These are phyloP conservation scores for Chlamydomonas sp. DNA, from an alignment of 139 green algal species.

Conservation along the genomic window DNA sequence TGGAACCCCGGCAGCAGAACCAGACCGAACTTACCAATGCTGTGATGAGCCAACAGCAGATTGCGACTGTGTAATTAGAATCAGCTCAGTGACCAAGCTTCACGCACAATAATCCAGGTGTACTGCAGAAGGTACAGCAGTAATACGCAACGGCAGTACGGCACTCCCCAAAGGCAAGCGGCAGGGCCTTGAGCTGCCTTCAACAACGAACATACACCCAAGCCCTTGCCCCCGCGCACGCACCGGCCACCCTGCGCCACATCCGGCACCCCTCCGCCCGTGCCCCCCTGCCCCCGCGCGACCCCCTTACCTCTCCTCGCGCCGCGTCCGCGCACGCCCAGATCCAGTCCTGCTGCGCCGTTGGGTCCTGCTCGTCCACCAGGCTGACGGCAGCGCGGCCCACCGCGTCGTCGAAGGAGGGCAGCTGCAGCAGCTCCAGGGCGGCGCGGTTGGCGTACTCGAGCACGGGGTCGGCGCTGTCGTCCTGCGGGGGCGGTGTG, in stretches of 20 bases:
- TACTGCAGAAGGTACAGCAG: no score
- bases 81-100: no score
- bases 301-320: conserved; percentile 5
- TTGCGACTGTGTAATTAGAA: no score
- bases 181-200: no score
- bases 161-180: no score
- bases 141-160: no score
- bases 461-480: conserved; percentile 37
- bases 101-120: no score
- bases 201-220: no score
- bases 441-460: conserved; percentile 61
- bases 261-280: background rate
- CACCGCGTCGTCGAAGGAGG: conserved; percentile 30
- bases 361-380: background rate
- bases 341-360: conserved; percentile 26
- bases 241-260: background rate
- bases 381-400: background rate
- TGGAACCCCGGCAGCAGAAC: background rate
- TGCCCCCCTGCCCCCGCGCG: background rate
- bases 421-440: conserved; percentile 22
- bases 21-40: no score
- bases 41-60: no score
- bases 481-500: conserved; percentile 37
- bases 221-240: no score
- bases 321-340: conserved; percentile 16